Percentiles rank a stretch among this genome's conserved stretches.
These are phyloP conservation scores for Monilinia fructicola DNA, from an alignment of 2,329 filamentous ascomycete genomes.

Conservation along the genomic window DNA sequence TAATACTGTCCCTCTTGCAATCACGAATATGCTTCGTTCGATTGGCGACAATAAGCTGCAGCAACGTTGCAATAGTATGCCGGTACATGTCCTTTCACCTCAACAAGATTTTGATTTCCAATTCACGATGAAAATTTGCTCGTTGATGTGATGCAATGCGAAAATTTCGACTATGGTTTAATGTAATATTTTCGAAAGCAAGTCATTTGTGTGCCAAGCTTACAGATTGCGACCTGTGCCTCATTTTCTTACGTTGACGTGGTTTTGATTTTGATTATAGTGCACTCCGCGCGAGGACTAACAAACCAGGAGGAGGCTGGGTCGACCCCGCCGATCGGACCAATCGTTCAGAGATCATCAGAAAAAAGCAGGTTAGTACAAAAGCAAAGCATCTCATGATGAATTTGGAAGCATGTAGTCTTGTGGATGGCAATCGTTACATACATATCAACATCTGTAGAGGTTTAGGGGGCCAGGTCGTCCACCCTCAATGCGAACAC, in stretches of 20 bases:
- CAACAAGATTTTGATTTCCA: constrained; percentile 3
- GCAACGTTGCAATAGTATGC: constrained; percentile 19
- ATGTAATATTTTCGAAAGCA: not conserved
- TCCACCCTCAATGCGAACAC: not conserved
- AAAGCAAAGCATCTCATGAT: not conserved
- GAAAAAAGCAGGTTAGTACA: not conserved
- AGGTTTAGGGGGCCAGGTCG: not conserved
- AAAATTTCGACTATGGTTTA: not conserved
- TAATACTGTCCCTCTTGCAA: constrained; percentile 3
- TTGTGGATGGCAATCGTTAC: not conserved
- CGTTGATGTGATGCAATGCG: constrained; percentile 12
- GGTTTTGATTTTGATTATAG: not conserved
- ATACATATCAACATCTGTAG: not conserved
- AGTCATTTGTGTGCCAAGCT: constrained; percentile 11
- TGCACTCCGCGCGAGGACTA: not conserved
- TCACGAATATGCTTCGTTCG: constrained; percentile 10
- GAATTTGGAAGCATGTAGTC: constrained; percentile 6
- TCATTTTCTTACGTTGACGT: not conserved
- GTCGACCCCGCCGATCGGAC: constrained; percentile 20
- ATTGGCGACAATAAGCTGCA: constrained; percentile 17
- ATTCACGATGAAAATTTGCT: constrained; percentile 2
- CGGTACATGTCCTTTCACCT: constrained; percentile 16
- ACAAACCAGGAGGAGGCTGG: constrained; percentile 6
- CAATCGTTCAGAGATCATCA: constrained; percentile 6
- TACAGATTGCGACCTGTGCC: constrained; percentile 2